These are phyloP conservation scores for Aspergillus kassunensis DNA, from an alignment of 495 filamentous ascomycete species.

Conservation along the genomic window DNA sequence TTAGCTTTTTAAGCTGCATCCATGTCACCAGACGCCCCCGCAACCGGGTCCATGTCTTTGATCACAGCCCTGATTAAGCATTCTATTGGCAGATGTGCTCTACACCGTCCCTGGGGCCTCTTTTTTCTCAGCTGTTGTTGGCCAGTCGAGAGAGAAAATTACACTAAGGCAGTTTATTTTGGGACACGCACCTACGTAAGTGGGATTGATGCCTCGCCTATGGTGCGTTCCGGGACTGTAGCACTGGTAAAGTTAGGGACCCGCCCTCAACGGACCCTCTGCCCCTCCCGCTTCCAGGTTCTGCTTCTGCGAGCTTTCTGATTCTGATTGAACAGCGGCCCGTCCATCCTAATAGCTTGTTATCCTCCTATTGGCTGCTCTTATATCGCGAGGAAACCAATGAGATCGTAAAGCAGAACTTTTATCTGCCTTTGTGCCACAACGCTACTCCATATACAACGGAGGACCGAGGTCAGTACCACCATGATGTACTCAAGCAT, in stretches of 20 bases:
- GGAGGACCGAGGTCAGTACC: too few relatives aligned
- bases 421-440: neutral
- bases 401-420: neutral
- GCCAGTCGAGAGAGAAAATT: constrained; percentile 5
- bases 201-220: neutral
- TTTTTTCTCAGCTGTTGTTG: constrained; percentile 5
- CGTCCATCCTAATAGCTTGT: constrained; percentile 1
- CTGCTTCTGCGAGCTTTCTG: neutral
- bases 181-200: constrained; percentile 10
- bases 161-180: constrained; percentile 46
- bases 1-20: constrained; percentile 14
- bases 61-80: constrained; percentile 1
- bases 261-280: neutral
- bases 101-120: neutral
- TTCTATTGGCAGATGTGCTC: constrained; percentile 2
- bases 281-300: neutral
- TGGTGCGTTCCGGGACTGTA: constrained; percentile 34
- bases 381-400: neutral
- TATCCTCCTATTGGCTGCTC: neutral
- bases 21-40: constrained; percentile 22
- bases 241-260: constrained; percentile 34
- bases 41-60: constrained; percentile 15
- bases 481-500: too few relatives aligned
- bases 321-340: neutral
- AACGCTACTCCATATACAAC: constrained; percentile 4